Percentiles rank a stretch among this genome's conserved stretches.
These are phyloP conservation scores for Eucommia ulmoides DNA, from an alignment of 257 asterid genomes.

Conservation along the genomic window DNA sequence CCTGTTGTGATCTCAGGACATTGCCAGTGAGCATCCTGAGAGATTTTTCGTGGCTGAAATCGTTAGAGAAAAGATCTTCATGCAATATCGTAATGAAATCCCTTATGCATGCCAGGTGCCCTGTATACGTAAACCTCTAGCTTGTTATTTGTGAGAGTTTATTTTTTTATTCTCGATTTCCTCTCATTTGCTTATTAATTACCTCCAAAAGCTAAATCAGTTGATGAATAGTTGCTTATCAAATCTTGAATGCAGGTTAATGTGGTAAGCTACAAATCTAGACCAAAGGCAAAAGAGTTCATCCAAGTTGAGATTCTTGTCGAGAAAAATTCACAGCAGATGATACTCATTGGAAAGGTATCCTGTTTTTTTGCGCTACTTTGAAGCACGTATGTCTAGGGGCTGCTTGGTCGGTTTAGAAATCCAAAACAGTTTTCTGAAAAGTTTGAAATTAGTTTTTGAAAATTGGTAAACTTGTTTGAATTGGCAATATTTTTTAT, in stretches of 20 bases:
- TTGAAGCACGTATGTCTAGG: no score
- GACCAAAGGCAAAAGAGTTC: constrained; percentile 87
- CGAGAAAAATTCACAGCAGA: constrained; percentile 84
- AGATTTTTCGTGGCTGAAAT: constrained; percentile 92
- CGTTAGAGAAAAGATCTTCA: constrained; percentile 82
- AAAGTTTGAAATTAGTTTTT: no score
- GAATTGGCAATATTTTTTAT: no score
- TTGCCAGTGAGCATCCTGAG: constrained; percentile 95
- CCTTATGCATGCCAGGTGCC: constrained; percentile 99
- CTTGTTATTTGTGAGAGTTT: no score
- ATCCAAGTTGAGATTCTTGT: constrained; percentile 90
- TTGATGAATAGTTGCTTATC: no score
- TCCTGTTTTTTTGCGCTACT: no score
- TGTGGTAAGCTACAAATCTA: constrained; percentile 62
- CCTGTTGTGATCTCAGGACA: constrained; percentile 50
- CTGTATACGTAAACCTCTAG: background rate
- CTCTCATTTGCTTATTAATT: no score
- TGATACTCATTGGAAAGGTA: constrained; percentile 92
- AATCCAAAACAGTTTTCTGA: no score
- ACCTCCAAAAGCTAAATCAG: no score
- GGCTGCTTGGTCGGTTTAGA: no score
- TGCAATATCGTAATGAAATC: constrained; percentile 86
- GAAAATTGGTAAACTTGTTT: background rate
- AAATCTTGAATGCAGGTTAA: no score
- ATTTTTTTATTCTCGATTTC: no score